Evolutionary conservation across 2,329 filamentous ascomycete species (phyloP), one percentile per base, ranked within the genome.

Genomic region (Exophiala dermatitidis): DNA sequence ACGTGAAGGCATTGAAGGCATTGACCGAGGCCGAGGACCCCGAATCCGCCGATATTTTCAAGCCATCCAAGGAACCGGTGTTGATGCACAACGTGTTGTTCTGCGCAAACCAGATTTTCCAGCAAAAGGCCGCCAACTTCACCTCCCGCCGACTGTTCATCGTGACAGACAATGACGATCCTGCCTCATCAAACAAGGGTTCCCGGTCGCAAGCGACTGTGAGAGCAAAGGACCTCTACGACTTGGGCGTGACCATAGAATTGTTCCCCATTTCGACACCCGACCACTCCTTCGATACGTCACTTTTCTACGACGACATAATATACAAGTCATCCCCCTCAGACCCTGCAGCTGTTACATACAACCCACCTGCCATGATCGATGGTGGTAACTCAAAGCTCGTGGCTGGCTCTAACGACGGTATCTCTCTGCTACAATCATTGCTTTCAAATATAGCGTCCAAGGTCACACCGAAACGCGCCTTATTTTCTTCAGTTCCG

Each of bases 231-330:
- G 93, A 98, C 72, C 70, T 98, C 26, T 97, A 96, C 66, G 93
- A 98, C 66, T 75, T 97, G 30, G 90, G 90, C 3, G 90, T 96
- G 31, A 82, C 81, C 1, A 95, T 98, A 56, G 91, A 97, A 64
- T 74, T 98, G 0, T 98, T 97, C 62, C 90, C 93, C 0, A 91
- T 98, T 53, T 87, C 85, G 3, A 75, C 72, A 28, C 80, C 80
- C 1, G 83, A 84, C 30, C 77, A 81, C 58, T 79, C 79, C 33
- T 98, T 98, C 65, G 85, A 95, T 60, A 75, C 88, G 3, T 77
- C 81, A 52, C 90, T 86, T 53, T 98, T 98, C 69, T 98, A 96
- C 69, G 88, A 97, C 86, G 90, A 96, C 66, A 93, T 98, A 46
- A 85, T 97, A 55, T 97, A 97, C 70, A 86, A 84, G 53, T 80